phyloP scores from a whole-genome alignment of 495 filamentous ascomycete species.

The Penicillium cataractarum region DNA sequence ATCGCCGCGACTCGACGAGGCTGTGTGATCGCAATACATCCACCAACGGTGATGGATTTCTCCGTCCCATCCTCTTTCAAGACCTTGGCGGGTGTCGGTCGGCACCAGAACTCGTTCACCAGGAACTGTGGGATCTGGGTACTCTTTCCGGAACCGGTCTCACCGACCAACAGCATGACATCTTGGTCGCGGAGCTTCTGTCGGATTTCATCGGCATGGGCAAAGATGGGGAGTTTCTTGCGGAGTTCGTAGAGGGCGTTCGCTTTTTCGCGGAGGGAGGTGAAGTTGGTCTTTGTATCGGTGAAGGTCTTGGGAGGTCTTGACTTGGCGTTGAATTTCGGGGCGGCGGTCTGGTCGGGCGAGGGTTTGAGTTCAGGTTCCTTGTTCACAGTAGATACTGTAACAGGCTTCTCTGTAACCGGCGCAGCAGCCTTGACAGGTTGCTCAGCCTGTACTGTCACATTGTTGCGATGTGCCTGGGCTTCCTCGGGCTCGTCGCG shows the following conservation, averaged over 20 bases:
- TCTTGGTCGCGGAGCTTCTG: constrained; percentile 65
- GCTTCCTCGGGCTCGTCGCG: constrained; percentile 35
- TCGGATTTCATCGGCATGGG: constrained; percentile 69
- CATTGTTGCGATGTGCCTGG: constrained; percentile 4
- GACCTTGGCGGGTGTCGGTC: constrained; percentile 55
- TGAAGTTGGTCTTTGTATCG: constrained; percentile 35
- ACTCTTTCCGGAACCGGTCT: constrained; percentile 95
- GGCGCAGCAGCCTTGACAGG: neutral
- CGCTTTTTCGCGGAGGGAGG: constrained; percentile 49
- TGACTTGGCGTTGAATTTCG: constrained; percentile 15
- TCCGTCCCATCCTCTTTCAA: constrained; percentile 37
- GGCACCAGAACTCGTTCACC: constrained; percentile 78
- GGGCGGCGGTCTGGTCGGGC: constrained; percentile 2
- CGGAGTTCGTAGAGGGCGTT: constrained; percentile 53
- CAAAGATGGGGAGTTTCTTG: constrained; percentile 80
- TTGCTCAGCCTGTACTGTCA: neutral
- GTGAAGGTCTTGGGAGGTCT: constrained; percentile 20
- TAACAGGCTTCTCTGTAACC: neutral
- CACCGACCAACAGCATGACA: constrained; percentile 84
- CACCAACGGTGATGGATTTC: constrained; percentile 66
- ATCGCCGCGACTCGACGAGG: constrained; percentile 92
- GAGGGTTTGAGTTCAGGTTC: neutral
- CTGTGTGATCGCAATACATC: constrained; percentile 93
- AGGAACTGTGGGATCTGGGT: constrained; percentile 96
- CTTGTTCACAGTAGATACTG: neutral